A percentile compares a stretch with the other conserved stretches of the same genome.
phyloP scores from a whole-genome alignment of 2,329 filamentous ascomycete species.

The Talaromyces islandicus region DNA sequence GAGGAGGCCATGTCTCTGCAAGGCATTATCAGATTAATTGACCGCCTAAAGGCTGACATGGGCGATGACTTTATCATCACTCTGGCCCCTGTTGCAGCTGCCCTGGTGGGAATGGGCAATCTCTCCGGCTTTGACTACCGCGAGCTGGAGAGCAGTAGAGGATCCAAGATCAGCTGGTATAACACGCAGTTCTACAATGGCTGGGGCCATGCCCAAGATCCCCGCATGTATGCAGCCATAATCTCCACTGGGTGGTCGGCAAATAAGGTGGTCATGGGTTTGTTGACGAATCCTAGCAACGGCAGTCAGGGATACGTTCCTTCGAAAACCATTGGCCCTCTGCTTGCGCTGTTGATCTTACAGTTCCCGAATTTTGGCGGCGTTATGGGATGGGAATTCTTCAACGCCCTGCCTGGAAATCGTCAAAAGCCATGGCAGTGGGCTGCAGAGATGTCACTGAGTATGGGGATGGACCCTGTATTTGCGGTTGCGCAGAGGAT shows the following conservation, averaged over 20 bases:
- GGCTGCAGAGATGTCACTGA: constrained; percentile 61
- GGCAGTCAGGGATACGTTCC: constrained; percentile 60
- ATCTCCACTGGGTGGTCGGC: constrained; percentile 61
- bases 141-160: constrained; percentile 62
- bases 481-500: constrained; percentile 27
- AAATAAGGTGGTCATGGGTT: constrained; percentile 68
- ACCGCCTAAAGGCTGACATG: constrained; percentile 52
- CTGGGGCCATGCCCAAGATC: constrained; percentile 63
- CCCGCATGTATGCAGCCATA: constrained; percentile 37
- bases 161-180: constrained; percentile 70
- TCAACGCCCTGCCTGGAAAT: constrained; percentile 68
- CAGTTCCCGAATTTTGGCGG: constrained; percentile 70
- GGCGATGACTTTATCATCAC: constrained; percentile 64
- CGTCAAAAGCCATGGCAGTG: constrained; percentile 65
- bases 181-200: constrained; percentile 92
- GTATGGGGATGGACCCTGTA: constrained; percentile 37
- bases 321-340: constrained; percentile 50
- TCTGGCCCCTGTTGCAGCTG: constrained; percentile 74
- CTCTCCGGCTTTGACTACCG: constrained; percentile 79
- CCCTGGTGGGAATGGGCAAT: constrained; percentile 56
- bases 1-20: constrained; percentile 68
- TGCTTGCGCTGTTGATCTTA: constrained; percentile 52
- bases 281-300: constrained; percentile 73
- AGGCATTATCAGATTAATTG: constrained; percentile 62
- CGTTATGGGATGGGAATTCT: constrained; percentile 95